These are phyloP conservation scores for Arthrobotrys pseudoclavata DNA, from an alignment of 2,329 filamentous ascomycete species.

Conservation along the genomic window DNA sequence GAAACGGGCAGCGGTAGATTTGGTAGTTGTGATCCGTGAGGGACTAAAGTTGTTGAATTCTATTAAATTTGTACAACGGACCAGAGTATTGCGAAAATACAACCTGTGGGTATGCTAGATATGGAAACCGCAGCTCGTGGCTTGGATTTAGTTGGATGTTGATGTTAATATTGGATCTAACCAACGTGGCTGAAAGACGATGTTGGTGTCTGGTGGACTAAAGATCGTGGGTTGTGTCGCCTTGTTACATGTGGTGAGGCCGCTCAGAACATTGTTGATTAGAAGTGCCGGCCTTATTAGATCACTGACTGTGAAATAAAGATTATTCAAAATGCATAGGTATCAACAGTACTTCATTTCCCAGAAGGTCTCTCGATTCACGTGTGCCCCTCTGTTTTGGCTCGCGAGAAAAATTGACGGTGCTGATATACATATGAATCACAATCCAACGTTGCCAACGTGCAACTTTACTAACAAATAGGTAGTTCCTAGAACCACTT, in stretches of 20 bases:
- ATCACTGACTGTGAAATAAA: no score
- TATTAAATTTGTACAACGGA: not conserved
- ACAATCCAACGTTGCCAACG: not conserved
- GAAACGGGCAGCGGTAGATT: not conserved
- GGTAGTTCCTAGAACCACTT: no score
- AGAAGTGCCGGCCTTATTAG: no score
- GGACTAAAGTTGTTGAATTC: not conserved
- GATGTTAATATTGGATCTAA: constrained; percentile 4
- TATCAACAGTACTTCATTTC: no score
- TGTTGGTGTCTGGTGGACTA: not conserved
- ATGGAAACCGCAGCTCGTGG: not conserved
- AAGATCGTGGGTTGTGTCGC: not conserved
- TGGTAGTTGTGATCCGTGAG: not conserved
- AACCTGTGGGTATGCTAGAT: not conserved
- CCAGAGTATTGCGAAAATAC: not conserved
- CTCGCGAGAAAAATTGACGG: no score
- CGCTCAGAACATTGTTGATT: no score
- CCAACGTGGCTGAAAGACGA: not conserved
- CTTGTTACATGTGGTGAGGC: not conserved
- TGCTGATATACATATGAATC: no score
- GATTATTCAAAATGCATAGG: no score
- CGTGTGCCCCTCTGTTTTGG: no score
- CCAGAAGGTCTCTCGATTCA: no score
- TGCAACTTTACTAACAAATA: no score
- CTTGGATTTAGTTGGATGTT: constrained; percentile 6